Base-by-base conservation (phyloP, 495 filamentous ascomycete species). In the Arthonia radiata region DNA sequence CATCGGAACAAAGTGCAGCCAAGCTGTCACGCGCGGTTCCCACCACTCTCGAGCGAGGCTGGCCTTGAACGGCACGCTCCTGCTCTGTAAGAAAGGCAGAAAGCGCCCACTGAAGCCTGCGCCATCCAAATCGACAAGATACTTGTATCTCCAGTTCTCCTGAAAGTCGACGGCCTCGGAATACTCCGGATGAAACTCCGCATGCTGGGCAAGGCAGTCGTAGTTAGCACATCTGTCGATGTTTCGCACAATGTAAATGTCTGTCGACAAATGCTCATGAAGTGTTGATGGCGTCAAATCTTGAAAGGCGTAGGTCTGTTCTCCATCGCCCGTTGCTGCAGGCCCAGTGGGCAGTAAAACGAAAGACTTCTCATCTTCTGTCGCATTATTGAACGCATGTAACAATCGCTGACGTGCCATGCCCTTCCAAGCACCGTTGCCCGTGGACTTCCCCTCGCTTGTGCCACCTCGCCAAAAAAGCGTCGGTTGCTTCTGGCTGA, bases 1-100 rank as follows among this genome's bases (percentile, higher is more conserved):
- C 3, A 80, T 31, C 0, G 77, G 77, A 0, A 81, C 67, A 28
- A 77, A 86, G 43, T 86, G 75, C 13, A 62, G 47, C 75, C 75
- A 86, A 4, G 76, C 59, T 28, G 55, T 52, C 10, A 86, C 39
- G 0, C 77, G 59, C 13, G 64, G 59, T 28, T 71, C 68, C 40
- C 64, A 79, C 77, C 77, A 86, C 34, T 76, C 61, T 3, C 63
- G 53, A 43, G 81, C 80, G 3, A 81, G 49, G 0, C 55, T 53
- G 0, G 65, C 56, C 18, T 65, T 56, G 35, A 86, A 63, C 0
- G 71, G 69, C 1, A 78, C 46, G 24, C 55, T 63, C 32, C 46
- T 46, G n/a, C 63, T 67, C 27, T 57, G 55, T 13, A 71, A 47
- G 35, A 81, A 64, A 1, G 61, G 59, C 2, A 62, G 37, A 38